phyloP scores from a whole-genome alignment of 805 yeast species.

The Hanseniaspora pseudoguilliermondii region DNA sequence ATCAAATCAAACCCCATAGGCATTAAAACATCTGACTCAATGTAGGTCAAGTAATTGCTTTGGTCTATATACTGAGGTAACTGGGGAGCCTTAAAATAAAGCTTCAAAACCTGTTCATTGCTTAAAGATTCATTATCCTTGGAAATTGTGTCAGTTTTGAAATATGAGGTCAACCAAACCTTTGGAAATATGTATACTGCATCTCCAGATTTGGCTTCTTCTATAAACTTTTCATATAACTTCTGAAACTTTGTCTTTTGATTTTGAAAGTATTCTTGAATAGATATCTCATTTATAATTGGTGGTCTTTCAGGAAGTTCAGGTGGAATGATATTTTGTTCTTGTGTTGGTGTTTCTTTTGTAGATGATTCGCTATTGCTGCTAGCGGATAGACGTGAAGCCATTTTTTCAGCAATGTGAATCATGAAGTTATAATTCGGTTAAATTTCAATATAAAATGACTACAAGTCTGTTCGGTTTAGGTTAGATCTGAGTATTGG shows the following conservation, averaged over 20 bases:
- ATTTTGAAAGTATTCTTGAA: not conserved
- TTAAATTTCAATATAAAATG: too few species aligned
- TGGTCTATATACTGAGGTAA: not conserved
- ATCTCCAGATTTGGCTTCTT: not conserved
- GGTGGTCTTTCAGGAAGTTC: not conserved
- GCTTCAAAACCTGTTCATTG: not conserved
- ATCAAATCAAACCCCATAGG: constrained; percentile 1
- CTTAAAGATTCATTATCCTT: not conserved
- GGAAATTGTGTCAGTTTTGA: not conserved
- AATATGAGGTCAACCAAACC: not conserved
- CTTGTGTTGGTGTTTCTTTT: not conserved
- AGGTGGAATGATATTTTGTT: not conserved
- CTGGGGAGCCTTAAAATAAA: not conserved
- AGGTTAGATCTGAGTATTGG: too few species aligned
- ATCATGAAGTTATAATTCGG: not conserved
- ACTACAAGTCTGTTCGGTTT: too few species aligned
- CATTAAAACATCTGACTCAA: not conserved
- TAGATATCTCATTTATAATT: not conserved
- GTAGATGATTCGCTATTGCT: not conserved
- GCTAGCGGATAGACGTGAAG: not conserved
- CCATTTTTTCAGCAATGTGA: constrained; percentile 11
- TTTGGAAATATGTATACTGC: constrained; percentile 9
- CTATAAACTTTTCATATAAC: not conserved
- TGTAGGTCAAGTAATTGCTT: not conserved
- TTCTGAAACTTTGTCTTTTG: not conserved